Base-by-base conservation (phyloP, 2,329 filamentous ascomycete genomes). In the Rhynchosporium graminicola region DNA sequence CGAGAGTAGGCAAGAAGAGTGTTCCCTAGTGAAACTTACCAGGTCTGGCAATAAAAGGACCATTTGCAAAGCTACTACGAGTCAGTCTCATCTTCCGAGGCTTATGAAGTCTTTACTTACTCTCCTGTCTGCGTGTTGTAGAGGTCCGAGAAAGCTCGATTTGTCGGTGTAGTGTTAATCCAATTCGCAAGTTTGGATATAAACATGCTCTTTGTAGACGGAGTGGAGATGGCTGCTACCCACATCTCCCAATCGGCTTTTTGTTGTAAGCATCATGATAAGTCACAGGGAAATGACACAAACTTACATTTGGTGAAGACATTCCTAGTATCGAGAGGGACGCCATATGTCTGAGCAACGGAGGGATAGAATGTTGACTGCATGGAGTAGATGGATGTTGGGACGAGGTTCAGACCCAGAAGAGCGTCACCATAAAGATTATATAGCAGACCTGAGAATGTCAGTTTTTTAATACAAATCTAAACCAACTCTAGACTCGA, bases 371-470 rank as follows among this genome's bases (percentile, higher is more conserved):
- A 96, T 62, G 81, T 76, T 40, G 85, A 90, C 75, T 96, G 91
- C 74, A 87, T 87, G 65, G 86, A 83, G 80, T 95, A 96, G 72
- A 96, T 83, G 65, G 82, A 80, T 68, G 87, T 80, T 0, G 89
- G 88, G 59, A 96, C 88, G 73, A 96, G 79, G 59, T 89, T 83
- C 76, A 96, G 92, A 72, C 86, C 88, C 6, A 96, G 84, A 42
- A 94, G 80, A 38, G 84, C 86, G 76, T 96, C 92, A 9, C 88
- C 86, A 77, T 91, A 97, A 42, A 96, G 82, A 73, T 93, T 95
- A 79, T 96, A 96, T 36, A 96, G 82, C 2, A 82, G 69, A 12
- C 64, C 67, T 69, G 29, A 15, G n/a, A 29, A 47, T n/a, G 12
- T 7, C 47, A 28, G 20, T 20, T 38, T 4, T 43, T 46, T 8